Evolutionary conservation across 441 rosid genomes (phyloP).

Genomic region (Gossypium aridum): DNA sequence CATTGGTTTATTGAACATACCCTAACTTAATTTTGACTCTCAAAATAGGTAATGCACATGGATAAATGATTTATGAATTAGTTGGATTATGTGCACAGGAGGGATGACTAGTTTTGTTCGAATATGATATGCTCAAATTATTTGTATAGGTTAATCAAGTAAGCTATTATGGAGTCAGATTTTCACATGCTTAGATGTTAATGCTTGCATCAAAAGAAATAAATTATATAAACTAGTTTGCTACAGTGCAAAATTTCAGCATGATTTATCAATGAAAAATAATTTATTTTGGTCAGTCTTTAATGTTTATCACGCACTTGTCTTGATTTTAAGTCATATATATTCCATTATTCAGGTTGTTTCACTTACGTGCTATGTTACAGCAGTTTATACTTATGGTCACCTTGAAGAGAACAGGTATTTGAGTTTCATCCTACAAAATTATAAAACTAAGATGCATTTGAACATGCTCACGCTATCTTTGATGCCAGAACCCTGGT

Average conservation of each 20-base stretch:
- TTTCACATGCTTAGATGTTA: background rate
- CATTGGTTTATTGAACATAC: no score
- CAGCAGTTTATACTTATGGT: background rate
- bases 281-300: background rate
- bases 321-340: background rate
- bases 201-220: background rate
- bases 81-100: background rate
- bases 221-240: background rate
- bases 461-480: background rate
- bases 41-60: background rate
- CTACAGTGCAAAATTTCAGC: background rate
- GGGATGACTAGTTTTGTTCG: background rate
- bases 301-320: background rate
- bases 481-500: background rate
- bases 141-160: background rate
- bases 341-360: background rate
- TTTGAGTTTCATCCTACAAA: background rate
- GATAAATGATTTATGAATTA: background rate
- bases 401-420: background rate
- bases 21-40: background rate
- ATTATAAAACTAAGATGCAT: background rate
- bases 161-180: background rate
- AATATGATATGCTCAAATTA: conserved; percentile 1
- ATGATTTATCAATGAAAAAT: background rate
- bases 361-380: background rate